phyloP scores from a whole-genome alignment of 2,329 filamentous ascomycete genomes.

The Aspergillus awamori region DNA sequence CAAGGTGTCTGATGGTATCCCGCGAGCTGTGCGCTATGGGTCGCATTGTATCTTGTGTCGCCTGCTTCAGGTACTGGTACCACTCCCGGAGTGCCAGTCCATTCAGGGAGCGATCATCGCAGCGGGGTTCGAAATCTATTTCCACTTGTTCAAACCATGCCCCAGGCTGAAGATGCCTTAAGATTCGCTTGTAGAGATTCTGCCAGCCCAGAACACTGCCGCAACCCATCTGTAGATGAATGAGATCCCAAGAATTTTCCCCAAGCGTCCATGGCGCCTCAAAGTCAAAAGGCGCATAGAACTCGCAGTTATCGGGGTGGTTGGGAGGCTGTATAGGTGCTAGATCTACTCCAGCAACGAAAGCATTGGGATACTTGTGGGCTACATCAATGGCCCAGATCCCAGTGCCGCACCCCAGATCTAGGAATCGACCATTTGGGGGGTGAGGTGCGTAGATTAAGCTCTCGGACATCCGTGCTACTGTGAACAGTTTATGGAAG shows the following conservation, averaged over 20 bases:
- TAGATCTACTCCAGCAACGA: constrained; percentile 65
- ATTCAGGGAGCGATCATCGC: constrained; percentile 65
- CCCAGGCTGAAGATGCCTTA: constrained; percentile 74
- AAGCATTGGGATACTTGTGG: constrained; percentile 63
- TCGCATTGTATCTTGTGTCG: constrained; percentile 66
- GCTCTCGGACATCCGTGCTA: constrained; percentile 58
- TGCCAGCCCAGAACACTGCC: constrained; percentile 79
- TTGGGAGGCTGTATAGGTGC: constrained; percentile 66
- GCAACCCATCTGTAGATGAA: constrained; percentile 77
- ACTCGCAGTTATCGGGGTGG: constrained; percentile 70
- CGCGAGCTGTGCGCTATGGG: constrained; percentile 66
- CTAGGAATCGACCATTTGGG: constrained; percentile 56
- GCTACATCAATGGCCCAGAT: constrained; percentile 91
- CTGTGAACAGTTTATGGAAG: constrained; percentile 74
- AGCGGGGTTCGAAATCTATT: constrained; percentile 77
- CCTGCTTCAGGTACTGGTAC: constrained; percentile 68
- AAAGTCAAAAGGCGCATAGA: constrained; percentile 71
- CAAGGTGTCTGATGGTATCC: constrained; percentile 63
- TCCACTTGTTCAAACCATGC: constrained; percentile 86
- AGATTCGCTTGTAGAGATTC: constrained; percentile 70
- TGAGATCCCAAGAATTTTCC: constrained; percentile 74
- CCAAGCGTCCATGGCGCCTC: constrained; percentile 73
- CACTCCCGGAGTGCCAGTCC: constrained; percentile 65
- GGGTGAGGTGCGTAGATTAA: constrained; percentile 47
- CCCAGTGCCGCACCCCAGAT: constrained; percentile 81